A percentile compares a stretch with the other conserved stretches of the same genome.
phyloP scores from a whole-genome alignment of 192 early-diverging fungal genomes.

The Tieghemiomyces parasiticus region DNA sequence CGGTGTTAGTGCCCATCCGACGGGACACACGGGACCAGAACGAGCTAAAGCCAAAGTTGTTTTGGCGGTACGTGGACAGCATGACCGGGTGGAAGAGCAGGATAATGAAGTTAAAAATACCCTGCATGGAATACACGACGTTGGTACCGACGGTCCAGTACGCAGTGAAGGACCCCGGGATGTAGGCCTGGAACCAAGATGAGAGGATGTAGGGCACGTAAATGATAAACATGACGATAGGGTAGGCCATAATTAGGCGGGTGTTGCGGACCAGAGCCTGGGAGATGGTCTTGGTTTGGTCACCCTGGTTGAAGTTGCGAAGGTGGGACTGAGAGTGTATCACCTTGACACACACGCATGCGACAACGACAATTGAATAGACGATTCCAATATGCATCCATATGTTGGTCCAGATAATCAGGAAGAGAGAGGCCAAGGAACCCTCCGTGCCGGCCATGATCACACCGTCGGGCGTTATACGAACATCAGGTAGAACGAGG shows the following conservation, averaged over 20 bases:
- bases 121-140: not conserved
- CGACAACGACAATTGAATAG: not conserved
- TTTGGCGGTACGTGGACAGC: constrained; percentile 5
- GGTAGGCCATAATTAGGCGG: constrained; percentile 10
- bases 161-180: not conserved
- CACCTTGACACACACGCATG: not conserved
- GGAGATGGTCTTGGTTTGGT: not conserved
- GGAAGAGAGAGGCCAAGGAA: not conserved
- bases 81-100: constrained; percentile 12
- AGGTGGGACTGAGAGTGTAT: not conserved
- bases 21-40: constrained; percentile 4
- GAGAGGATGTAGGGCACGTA: constrained; percentile 4
- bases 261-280: constrained; percentile 11
- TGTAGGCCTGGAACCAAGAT: constrained; percentile 3
- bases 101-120: constrained; percentile 3
- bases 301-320: not conserved
- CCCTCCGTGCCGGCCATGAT: not conserved
- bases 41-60: constrained; percentile 5
- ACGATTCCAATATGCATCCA: not conserved
- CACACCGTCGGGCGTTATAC: not conserved
- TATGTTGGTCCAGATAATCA: not conserved
- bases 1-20: not conserved
- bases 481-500: not conserved
- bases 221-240: not conserved
- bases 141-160: not conserved